phyloP scores from a whole-genome alignment of 768 basidiomycete genomes.

The Holtermanniella nyarrowii region DNA sequence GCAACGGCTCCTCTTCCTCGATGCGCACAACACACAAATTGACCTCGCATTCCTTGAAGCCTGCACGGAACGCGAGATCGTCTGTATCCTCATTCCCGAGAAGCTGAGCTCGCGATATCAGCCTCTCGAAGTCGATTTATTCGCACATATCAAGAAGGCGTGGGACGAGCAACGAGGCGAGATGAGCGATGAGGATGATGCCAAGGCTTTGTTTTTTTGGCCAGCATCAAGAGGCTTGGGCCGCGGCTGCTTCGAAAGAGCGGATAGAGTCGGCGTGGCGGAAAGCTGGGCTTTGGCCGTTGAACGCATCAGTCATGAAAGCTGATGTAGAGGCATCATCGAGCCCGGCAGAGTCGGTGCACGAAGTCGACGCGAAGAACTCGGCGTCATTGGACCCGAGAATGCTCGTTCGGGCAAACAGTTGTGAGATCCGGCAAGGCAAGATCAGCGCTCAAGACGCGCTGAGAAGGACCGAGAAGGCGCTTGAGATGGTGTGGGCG shows the following conservation, averaged over 20 bases:
- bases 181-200: neutral
- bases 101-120: conserved; percentile 5
- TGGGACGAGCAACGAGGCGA: conserved; percentile 1
- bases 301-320: conserved; percentile 1
- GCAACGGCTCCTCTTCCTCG: conserved; percentile 9
- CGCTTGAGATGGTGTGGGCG: too few species aligned
- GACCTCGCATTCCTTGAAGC: conserved; percentile 6
- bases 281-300: conserved; percentile 8
- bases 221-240: conserved; percentile 8
- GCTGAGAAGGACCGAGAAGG: neutral
- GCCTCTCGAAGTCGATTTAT: conserved; percentile 12
- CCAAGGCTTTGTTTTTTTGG: conserved; percentile 2
- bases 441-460: neutral
- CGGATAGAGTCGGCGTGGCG: conserved; percentile 5
- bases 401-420: neutral
- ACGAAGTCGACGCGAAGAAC: neutral
- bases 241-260: neutral
- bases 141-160: conserved; percentile 3
- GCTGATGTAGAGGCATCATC: neutral
- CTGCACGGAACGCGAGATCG: conserved; percentile 10
- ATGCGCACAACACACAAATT: conserved; percentile 7
- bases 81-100: conserved; percentile 7
- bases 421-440: neutral
- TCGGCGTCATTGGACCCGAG: neutral
- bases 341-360: too few species aligned